Base-by-base conservation (phyloP, 305 asterid species). In the Fraxinus dipetala region DNA sequence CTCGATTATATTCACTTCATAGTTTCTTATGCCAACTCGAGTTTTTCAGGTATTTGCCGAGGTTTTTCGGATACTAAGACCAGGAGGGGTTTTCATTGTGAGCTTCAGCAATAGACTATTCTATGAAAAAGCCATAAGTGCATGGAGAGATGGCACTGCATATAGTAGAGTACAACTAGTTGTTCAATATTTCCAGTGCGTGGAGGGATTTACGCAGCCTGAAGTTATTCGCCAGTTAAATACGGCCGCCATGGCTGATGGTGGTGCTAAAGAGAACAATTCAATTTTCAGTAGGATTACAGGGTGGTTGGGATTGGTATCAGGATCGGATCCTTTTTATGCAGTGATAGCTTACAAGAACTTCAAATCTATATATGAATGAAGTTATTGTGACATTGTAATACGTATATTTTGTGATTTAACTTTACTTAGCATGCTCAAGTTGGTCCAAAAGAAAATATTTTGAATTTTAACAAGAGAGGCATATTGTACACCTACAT, bases 31-130 rank as follows among this genome's bases (percentile, higher is more conserved):
- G 30, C 16, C 32, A 22, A 61, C 72, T 61, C 2, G 72, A 65
- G 76, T 16, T 16, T 72, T 65, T 56, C 89, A 93, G 97, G 95
- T 92, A 4, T 94, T 91, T 51, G 90, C 93, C 0, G 94, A 94
- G 87, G 87, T 90, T 2, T 92, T 85, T 45, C 90, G 95, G 13
- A 76, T 93, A 18, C 84, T 94, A 10, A 89, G 83, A 31, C 97
- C 98, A 0, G 98, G 97, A 51, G 98, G 98, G 0, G 88, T 93
- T 4, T 90, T 93, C 79, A 83, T 92, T 16, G 95, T 91, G 16
- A 93, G 97, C 78, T 94, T 94, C 89, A 94, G 97, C 77, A 94
- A 92, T 36, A 76, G 97, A 48, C 18, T 92, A 72, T 93, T 93
- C 89, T 91, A 93, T 16, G 98, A 93, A 83, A 93, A 94, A 86